These are phyloP conservation scores for Hyphodiscus sp. DNA, from an alignment of 2,329 filamentous ascomycete species.

Conservation along the genomic window DNA sequence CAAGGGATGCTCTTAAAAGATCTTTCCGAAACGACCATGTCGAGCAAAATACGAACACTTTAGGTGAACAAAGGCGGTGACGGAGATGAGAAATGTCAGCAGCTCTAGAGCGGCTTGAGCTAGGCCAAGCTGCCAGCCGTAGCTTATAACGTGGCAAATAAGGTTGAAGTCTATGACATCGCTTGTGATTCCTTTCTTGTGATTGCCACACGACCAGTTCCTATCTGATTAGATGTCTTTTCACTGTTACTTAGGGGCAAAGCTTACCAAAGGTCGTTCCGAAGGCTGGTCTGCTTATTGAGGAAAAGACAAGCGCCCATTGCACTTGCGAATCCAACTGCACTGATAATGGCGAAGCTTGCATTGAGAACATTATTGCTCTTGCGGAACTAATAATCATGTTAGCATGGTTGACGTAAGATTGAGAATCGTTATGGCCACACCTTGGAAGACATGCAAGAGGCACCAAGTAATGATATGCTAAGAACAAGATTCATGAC, in stretches of 20 bases:
- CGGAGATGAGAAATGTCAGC: slow-evolving; percentile 15
- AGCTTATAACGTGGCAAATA: slow-evolving; percentile 14
- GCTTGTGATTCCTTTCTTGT: slow-evolving; percentile 12
- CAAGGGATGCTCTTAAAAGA: slow-evolving; percentile 3
- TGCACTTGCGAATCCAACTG: slow-evolving; percentile 14
- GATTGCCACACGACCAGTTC: slow-evolving; percentile 19
- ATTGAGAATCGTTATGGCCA: neutral
- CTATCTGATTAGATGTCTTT: slow-evolving; percentile 2
- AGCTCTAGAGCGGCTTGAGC: slow-evolving; percentile 19
- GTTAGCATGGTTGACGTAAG: slow-evolving; percentile 1
- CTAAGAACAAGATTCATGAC: slow-evolving; percentile 14
- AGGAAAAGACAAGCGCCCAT: slow-evolving; percentile 17
- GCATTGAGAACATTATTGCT: slow-evolving; percentile 13
- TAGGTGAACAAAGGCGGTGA: slow-evolving; percentile 11
- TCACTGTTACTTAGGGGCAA: neutral
- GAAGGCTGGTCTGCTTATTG: slow-evolving; percentile 6
- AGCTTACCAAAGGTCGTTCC: slow-evolving; percentile 15
- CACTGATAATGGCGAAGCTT: slow-evolving; percentile 15
- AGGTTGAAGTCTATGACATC: slow-evolving; percentile 15
- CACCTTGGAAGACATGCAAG: slow-evolving; percentile 16
- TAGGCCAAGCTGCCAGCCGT: slow-evolving; percentile 20
- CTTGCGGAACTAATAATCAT: slow-evolving; percentile 12
- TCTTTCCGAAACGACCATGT: slow-evolving; percentile 11
- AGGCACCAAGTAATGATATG: slow-evolving; percentile 8
- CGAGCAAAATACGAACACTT: slow-evolving; percentile 16